A percentile compares a stretch with the other conserved stretches of the same genome.
Conservation (phyloP, 257 asterid genomes). For the Paulownia fortunei region DNA sequence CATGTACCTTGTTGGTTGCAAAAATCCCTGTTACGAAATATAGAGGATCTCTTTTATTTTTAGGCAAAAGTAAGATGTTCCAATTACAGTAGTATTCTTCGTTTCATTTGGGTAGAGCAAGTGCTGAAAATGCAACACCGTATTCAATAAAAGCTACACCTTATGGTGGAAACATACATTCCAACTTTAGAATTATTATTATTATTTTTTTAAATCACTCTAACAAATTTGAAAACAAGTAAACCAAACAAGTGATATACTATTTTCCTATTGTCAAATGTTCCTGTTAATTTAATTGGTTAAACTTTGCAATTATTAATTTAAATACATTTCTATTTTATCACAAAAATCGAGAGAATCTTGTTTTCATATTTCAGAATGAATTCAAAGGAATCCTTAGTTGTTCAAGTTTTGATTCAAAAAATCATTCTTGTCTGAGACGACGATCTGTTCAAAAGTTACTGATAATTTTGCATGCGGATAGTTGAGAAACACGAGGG, state of each 20-base stretch:
- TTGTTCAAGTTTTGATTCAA: background rate
- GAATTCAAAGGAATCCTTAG: background rate
- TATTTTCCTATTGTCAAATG: background rate
- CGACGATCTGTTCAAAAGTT: constrained; percentile 27
- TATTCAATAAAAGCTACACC: too few relatives aligned
- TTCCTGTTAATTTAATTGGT: background rate
- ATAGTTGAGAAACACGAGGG: constrained; percentile 4
- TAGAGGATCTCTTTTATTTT: too few relatives aligned
- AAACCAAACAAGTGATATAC: too few relatives aligned
- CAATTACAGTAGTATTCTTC: too few relatives aligned
- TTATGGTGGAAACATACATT: too few relatives aligned
- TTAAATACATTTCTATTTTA: background rate
- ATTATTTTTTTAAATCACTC: too few relatives aligned
- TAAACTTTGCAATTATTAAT: too few relatives aligned
- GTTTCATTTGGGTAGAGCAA: too few relatives aligned
- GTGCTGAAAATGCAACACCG: too few relatives aligned
- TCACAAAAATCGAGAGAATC: background rate
- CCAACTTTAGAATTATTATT: too few relatives aligned
- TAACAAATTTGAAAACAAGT: too few relatives aligned
- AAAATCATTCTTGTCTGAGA: background rate
- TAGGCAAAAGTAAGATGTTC: too few relatives aligned
- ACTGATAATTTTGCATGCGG: constrained; percentile 38
- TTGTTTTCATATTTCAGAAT: background rate
- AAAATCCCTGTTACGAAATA: background rate
- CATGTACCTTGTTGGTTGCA: background rate